A percentile compares a stretch with the other conserved stretches of the same genome.
phyloP scores from a whole-genome alignment of 106 monocot genomes.

The Phalaenopsis equestris region DNA sequence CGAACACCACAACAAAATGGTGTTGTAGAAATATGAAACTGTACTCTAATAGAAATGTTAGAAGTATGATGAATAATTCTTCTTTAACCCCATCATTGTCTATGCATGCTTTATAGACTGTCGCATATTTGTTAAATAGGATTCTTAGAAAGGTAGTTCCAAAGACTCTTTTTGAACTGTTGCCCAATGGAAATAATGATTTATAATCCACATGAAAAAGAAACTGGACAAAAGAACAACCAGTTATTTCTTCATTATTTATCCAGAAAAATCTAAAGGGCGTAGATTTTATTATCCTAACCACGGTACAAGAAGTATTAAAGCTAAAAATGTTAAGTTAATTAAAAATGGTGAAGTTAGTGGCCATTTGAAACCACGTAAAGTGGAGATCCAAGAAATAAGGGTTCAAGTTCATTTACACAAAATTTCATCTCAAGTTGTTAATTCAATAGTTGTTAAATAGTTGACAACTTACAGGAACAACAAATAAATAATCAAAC shows the following conservation, averaged over 20 bases:
- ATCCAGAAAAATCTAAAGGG: constrained; percentile 9
- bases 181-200: constrained; percentile 4
- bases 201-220: constrained; percentile 12
- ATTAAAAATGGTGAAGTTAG: background rate
- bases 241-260: constrained; percentile 7
- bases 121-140: background rate
- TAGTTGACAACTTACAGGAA: background rate
- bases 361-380: background rate
- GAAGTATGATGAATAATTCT: constrained; percentile 9
- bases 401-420: background rate
- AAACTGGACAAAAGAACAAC: constrained; percentile 2
- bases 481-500: constrained; percentile 7
- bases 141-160: constrained; percentile 7
- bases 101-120: background rate
- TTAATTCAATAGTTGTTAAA: background rate
- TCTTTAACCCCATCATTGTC: constrained; percentile 4
- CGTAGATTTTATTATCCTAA: constrained; percentile 12
- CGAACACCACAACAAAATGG: background rate
- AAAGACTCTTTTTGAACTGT: constrained; percentile 6
- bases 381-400: constrained; percentile 6
- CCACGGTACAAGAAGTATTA: background rate
- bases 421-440: background rate
- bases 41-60: constrained; percentile 10
- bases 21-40: background rate
- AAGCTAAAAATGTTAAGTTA: background rate